Percentiles rank a stretch among this genome's conserved stretches.
phyloP scores from a whole-genome alignment of 345 rosid genomes.

The Brassica incana region DNA sequence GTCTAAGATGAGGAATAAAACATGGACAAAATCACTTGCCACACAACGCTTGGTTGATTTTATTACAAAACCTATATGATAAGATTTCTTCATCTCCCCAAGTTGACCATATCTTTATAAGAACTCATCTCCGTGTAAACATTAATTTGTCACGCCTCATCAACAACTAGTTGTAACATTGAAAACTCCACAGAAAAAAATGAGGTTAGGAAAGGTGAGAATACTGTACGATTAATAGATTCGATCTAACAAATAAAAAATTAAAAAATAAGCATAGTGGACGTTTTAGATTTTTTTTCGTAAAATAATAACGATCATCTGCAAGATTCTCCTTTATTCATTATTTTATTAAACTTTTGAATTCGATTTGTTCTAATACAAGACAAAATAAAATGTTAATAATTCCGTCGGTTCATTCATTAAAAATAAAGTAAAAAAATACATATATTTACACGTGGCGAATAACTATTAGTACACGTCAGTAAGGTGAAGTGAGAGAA shows the following conservation, averaged over 20 bases:
- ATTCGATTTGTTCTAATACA: constrained; percentile 26
- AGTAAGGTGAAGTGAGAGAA: background rate
- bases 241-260: background rate
- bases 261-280: background rate
- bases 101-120: background rate
- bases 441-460: constrained; percentile 19
- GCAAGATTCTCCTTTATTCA: constrained; percentile 31
- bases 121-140: background rate
- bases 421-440: constrained; percentile 28
- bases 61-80: background rate
- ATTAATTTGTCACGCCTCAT: background rate
- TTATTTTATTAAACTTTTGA: constrained; percentile 22
- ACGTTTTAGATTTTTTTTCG: constrained; percentile 1
- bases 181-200: background rate
- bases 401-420: constrained; percentile 31
- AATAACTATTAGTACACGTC: background rate
- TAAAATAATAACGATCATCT: constrained; percentile 16
- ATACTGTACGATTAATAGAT: constrained; percentile 22
- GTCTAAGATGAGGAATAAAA: background rate
- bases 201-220: background rate
- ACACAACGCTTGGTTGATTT: background rate
- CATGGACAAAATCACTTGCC: background rate
- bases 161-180: background rate
- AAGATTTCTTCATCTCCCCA: background rate
- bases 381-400: background rate